Evolutionary conservation across 169 alveolate genomes (phyloP).

Genomic region (Neospora caninum): DNA sequence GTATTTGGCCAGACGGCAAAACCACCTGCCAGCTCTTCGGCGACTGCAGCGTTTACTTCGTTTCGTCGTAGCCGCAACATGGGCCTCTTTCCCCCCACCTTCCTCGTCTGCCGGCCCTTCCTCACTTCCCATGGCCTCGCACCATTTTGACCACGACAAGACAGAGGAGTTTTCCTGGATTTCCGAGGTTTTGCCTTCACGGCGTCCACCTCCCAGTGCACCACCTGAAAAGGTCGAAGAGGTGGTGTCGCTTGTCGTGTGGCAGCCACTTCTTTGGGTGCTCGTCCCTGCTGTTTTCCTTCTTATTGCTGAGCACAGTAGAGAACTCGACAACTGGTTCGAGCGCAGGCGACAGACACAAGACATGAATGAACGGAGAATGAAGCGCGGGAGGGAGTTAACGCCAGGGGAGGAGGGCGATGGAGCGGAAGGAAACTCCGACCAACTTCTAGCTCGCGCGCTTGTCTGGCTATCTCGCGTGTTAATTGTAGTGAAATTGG

Average conservation of each 20-base stretch:
- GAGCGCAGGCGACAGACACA: not conserved
- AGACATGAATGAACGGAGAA: not conserved
- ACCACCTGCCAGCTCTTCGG: not conserved
- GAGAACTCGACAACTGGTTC: not conserved
- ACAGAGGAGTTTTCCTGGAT: too few species aligned
- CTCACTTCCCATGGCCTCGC: too few species aligned
- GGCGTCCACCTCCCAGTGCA: not conserved
- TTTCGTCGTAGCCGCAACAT: not conserved
- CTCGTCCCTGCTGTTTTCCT: not conserved
- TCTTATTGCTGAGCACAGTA: not conserved
- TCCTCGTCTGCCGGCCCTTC: not conserved
- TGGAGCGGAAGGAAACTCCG: not conserved
- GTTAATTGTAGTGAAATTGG: not conserved
- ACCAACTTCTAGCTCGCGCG: not conserved
- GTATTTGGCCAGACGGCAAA: not conserved
- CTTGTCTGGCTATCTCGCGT: not conserved
- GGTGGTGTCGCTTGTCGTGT: not conserved
- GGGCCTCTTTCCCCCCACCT: not conserved
- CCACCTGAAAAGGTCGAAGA: not conserved
- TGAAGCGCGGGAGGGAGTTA: not conserved
- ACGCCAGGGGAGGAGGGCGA: not conserved
- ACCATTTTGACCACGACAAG: too few species aligned
- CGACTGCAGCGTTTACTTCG: not conserved
- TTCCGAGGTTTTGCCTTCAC: not conserved
- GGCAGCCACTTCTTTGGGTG: not conserved